A percentile compares a stretch with the other conserved stretches of the same genome.
These are phyloP conservation scores for Entonaema liquescens DNA, from an alignment of 495 filamentous ascomycete species.

Conservation along the genomic window DNA sequence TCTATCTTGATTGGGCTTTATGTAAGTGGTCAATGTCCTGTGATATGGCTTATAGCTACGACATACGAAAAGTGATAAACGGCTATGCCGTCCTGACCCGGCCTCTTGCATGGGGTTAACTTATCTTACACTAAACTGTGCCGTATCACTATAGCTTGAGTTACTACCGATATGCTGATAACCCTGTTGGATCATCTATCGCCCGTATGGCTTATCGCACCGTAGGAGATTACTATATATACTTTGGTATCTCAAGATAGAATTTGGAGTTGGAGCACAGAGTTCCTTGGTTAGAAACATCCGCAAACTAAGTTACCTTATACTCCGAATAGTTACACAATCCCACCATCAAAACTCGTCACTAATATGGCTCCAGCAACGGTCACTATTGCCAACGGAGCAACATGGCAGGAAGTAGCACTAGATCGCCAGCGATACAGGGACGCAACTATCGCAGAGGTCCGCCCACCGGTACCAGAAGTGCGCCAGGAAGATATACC, in stretches of 20 bases:
- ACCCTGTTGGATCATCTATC: conserved; percentile 21
- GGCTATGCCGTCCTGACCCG: conserved; percentile 9
- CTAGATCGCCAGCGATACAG: conserved; percentile 55
- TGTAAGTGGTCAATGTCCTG: background rate
- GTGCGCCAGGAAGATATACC: conserved; percentile 46
- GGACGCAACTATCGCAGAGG: conserved; percentile 51
- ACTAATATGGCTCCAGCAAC: conserved; percentile 39
- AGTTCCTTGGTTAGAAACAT: background rate
- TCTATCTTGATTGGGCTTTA: background rate
- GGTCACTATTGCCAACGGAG: conserved; percentile 49
- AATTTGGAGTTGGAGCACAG: background rate
- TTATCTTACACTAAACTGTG: conserved; percentile 3
- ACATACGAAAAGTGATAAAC: background rate
- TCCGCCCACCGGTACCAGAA: conserved; percentile 47
- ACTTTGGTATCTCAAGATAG: background rate
- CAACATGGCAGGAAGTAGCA: conserved; percentile 59
- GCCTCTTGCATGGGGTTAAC: conserved; percentile 12
- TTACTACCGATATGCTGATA: conserved; percentile 22
- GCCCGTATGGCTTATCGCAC: conserved; percentile 9
- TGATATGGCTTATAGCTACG: background rate
- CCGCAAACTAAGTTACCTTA: background rate
- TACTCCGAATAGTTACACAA: background rate
- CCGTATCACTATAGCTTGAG: conserved; percentile 2
- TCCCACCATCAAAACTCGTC: background rate
- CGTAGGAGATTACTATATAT: conserved; percentile 8